These are phyloP conservation scores for Lactarius deliciosus DNA, from an alignment of 768 basidiomycete genomes.

Conservation along the genomic window DNA sequence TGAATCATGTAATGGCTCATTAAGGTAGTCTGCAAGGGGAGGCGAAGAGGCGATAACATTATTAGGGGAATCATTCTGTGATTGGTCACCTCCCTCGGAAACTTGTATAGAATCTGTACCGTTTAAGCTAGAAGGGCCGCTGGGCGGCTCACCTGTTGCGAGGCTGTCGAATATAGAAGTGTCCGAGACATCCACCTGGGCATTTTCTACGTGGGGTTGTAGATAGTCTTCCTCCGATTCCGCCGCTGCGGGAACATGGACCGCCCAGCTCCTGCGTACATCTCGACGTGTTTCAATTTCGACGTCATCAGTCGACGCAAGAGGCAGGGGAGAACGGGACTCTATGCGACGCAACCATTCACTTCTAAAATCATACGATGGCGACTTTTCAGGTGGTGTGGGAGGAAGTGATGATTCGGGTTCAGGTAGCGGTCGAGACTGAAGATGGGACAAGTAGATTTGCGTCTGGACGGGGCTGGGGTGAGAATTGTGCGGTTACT, in stretches of 20 bases:
- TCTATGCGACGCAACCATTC: constrained; percentile 6
- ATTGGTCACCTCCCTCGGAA: neutral
- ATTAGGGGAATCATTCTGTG: constrained; percentile 2
- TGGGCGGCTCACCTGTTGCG: neutral
- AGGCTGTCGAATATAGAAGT: neutral
- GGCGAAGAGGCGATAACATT: constrained; percentile 2
- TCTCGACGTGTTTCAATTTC: constrained; percentile 20
- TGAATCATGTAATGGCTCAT: neutral
- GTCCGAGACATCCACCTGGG: constrained; percentile 1
- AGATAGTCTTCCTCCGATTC: constrained; percentile 10
- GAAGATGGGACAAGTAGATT: neutral
- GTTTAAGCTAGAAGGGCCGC: neutral
- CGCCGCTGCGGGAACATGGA: constrained; percentile 1
- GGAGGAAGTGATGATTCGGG: constrained; percentile 8
- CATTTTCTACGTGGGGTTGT: neutral
- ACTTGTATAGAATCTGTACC: neutral
- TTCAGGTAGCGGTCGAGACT: constrained; percentile 3
- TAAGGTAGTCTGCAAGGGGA: neutral
- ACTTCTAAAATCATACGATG: neutral
- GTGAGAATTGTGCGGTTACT: neutral
- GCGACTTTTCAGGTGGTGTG: constrained; percentile 16
- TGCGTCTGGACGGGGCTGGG: neutral
- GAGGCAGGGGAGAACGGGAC: constrained; percentile 1
- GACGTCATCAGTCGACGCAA: constrained; percentile 6
- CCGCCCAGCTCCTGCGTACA: constrained; percentile 8